Conservation (phyloP, 2,329 filamentous ascomycete genomes). For the Ilyonectria robusta region DNA sequence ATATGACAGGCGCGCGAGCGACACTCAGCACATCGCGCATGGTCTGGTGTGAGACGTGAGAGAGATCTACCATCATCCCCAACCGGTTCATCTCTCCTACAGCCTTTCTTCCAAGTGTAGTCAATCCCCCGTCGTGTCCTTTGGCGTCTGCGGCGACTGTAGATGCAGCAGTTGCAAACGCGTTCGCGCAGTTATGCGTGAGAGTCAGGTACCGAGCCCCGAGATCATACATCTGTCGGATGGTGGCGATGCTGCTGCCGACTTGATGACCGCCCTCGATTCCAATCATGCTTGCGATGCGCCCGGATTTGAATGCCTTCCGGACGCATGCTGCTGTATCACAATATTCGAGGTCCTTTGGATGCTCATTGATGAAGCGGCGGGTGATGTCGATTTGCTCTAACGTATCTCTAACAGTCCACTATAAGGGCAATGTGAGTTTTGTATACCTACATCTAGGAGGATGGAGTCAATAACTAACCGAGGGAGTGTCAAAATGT, state of each 20-base stretch:
- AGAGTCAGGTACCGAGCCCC: constrained; percentile 56
- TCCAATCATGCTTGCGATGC: constrained; percentile 55
- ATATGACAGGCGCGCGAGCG: constrained; percentile 49
- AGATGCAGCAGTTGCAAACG: constrained; percentile 49
- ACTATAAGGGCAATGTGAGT: constrained; percentile 1
- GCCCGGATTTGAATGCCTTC: constrained; percentile 49
- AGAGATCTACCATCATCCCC: constrained; percentile 54
- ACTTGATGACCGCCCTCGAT: constrained; percentile 56
- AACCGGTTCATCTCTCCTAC: constrained; percentile 56
- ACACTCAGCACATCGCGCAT: constrained; percentile 50
- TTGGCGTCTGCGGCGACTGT: constrained; percentile 44
- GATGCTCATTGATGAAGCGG: constrained; percentile 48
- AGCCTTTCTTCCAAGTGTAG: constrained; percentile 44
- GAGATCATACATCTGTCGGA: constrained; percentile 54
- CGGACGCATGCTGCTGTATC: constrained; percentile 45
- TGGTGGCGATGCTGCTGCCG: constrained; percentile 51
- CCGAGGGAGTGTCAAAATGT: constrained; percentile 45
- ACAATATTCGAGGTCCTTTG: constrained; percentile 44
- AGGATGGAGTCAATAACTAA: constrained; percentile 20
- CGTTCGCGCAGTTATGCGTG: constrained; percentile 54
- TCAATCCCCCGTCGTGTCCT: constrained; percentile 41
- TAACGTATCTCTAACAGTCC: constrained; percentile 34
- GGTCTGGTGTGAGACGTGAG: constrained; percentile 50
- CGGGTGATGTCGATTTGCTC: constrained; percentile 55
- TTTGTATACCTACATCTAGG: neutral